Conservation (phyloP, 176 grass and related monocot genomes). For the Juncus inflexus region DNA sequence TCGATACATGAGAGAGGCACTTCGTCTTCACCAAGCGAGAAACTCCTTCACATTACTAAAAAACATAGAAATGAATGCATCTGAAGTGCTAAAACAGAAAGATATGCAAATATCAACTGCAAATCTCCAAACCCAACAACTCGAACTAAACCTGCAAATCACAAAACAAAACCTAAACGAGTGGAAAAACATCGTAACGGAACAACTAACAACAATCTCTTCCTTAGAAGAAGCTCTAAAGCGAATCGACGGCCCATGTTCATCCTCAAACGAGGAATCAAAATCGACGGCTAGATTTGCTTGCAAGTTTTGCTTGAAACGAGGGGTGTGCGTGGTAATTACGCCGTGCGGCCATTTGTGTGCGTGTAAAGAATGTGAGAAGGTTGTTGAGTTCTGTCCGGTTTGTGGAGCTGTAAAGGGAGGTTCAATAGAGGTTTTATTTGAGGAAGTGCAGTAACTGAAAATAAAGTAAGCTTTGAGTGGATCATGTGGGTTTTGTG, state of each 20-base stretch:
- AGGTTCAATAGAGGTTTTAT: not conserved
- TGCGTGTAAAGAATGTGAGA: not conserved
- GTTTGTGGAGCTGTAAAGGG: not conserved
- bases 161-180: not conserved
- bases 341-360: conserved; percentile 14
- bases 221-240: conserved; percentile 3
- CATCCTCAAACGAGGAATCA: not conserved
- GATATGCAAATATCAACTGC: not conserved
- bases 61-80: not conserved
- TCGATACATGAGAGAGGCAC: conserved; percentile 11
- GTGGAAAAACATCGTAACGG: conserved; percentile 1
- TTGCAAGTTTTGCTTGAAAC: conserved; percentile 11
- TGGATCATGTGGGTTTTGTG: no score
- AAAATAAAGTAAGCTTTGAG: no score
- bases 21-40: not conserved
- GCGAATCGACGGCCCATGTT: not conserved
- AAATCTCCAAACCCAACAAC: conserved; percentile 17
- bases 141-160: not conserved
- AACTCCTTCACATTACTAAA: not conserved
- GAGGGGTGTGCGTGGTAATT: conserved; percentile 8
- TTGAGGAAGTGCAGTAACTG: conserved; percentile 5
- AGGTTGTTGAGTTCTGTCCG: not conserved
- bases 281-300: not conserved
- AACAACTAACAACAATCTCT: conserved; percentile 1
- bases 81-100: not conserved